Conservation (phyloP, 768 basidiomycete species). For the Pulveroboletus sp. region DNA sequence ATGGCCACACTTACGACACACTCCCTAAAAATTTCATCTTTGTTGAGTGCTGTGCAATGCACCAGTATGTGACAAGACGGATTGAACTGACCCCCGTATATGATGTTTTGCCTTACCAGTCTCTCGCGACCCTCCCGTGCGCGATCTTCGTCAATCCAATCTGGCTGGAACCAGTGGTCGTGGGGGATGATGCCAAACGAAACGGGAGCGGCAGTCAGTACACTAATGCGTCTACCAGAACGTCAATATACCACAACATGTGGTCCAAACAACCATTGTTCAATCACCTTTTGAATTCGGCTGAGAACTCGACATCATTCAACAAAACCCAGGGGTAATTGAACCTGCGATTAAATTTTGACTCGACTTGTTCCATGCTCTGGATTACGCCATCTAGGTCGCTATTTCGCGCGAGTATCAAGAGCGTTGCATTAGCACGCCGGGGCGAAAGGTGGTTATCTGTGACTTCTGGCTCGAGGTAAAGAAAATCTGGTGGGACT, state of each 20-base stretch:
- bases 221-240: conserved; percentile 29
- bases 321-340: conserved; percentile 63
- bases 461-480: background rate
- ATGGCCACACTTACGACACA: conserved; percentile 35
- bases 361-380: conserved; percentile 53
- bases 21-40: conserved; percentile 32
- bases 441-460: background rate
- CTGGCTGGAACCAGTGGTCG: conserved; percentile 68
- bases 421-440: conserved; percentile 56
- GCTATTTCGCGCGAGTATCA: conserved; percentile 50
- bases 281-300: conserved; percentile 47
- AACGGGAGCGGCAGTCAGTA: conserved; percentile 41
- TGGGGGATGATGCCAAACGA: conserved; percentile 55
- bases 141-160: conserved; percentile 65
- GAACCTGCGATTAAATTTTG: conserved; percentile 53
- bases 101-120: conserved; percentile 46
- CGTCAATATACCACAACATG: conserved; percentile 11
- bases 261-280: background rate
- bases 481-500: conserved; percentile 1
- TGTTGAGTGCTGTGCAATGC: background rate
- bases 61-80: background rate
- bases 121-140: conserved; percentile 50
- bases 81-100: conserved; percentile 43
- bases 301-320: conserved; percentile 56
- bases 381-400: conserved; percentile 43